Evolutionary conservation across 1,284 basidiomycete species (phyloP).

Genomic region (Cutaneotrichosporon sp.): DNA sequence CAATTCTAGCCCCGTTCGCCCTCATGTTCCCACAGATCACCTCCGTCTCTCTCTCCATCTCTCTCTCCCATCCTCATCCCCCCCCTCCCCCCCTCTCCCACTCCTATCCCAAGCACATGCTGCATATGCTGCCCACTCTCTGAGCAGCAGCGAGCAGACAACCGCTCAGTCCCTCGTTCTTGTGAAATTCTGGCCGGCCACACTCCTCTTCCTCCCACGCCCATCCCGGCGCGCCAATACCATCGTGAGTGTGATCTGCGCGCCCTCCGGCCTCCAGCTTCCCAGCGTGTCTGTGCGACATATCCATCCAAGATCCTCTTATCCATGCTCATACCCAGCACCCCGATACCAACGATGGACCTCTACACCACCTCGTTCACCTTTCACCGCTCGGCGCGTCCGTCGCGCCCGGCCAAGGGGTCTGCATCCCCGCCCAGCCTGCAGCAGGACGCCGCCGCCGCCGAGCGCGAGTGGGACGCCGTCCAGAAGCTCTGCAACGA

Average conservation of each 20-base stretch:
- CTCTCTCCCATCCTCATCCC: too few relatives aligned
- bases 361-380: slow-evolving; percentile 79
- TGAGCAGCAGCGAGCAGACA: background rate
- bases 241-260: slow-evolving; percentile 1
- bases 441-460: slow-evolving; percentile 28
- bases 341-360: slow-evolving; percentile 63
- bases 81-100: background rate
- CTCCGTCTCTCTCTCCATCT: background rate
- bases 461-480: slow-evolving; percentile 59
- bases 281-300: background rate
- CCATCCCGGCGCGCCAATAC: slow-evolving; percentile 1
- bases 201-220: background rate
- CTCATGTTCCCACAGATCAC: background rate
- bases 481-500: slow-evolving; percentile 79
- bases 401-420: slow-evolving; percentile 19
- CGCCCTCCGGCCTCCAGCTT: background rate
- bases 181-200: slow-evolving; percentile 1
- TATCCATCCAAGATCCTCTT: too few relatives aligned
- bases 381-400: slow-evolving; percentile 37
- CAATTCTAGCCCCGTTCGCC: slow-evolving; percentile 1
- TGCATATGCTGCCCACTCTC: slow-evolving; percentile 1
- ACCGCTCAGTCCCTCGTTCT: background rate
- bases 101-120: background rate
- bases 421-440: slow-evolving; percentile 34
- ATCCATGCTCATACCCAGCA: background rate